Evolutionary conservation across 192 early-diverging fungal genomes (phyloP).

Genomic region (Geranomyces variabilis): DNA sequence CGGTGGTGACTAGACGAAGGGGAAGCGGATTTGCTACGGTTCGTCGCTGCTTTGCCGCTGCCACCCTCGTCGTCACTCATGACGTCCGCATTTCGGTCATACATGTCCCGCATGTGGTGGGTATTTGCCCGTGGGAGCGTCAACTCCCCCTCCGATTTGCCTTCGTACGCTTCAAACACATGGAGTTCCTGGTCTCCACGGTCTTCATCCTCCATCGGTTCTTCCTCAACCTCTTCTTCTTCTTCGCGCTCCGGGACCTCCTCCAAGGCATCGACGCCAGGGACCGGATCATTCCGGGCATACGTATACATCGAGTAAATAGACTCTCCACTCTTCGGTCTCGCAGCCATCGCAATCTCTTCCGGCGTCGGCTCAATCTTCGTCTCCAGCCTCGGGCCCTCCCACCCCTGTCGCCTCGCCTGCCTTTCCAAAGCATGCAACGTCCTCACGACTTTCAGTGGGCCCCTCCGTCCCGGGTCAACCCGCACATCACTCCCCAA

Average conservation of each 20-base stretch:
- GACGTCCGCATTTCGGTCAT: constrained; percentile 7
- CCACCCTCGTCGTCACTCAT: neutral
- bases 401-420: constrained; percentile 49
- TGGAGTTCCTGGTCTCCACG: neutral
- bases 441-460: constrained; percentile 47
- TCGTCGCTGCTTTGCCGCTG: neutral
- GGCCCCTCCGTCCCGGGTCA: constrained; percentile 26
- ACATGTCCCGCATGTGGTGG: neutral
- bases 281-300: neutral
- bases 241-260: constrained; percentile 11
- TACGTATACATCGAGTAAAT: constrained; percentile 30
- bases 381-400: constrained; percentile 43
- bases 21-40: neutral
- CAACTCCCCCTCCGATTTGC: neutral
- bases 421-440: constrained; percentile 54
- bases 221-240: neutral
- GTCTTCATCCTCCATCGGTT: neutral
- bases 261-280: constrained; percentile 15
- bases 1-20: neutral
- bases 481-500: constrained; percentile 32
- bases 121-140: neutral
- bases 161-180: neutral
- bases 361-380: constrained; percentile 28
- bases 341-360: constrained; percentile 4
- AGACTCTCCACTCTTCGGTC: constrained; percentile 4